phyloP scores from a whole-genome alignment of 768 basidiomycete genomes.

The Chiua virens region DNA sequence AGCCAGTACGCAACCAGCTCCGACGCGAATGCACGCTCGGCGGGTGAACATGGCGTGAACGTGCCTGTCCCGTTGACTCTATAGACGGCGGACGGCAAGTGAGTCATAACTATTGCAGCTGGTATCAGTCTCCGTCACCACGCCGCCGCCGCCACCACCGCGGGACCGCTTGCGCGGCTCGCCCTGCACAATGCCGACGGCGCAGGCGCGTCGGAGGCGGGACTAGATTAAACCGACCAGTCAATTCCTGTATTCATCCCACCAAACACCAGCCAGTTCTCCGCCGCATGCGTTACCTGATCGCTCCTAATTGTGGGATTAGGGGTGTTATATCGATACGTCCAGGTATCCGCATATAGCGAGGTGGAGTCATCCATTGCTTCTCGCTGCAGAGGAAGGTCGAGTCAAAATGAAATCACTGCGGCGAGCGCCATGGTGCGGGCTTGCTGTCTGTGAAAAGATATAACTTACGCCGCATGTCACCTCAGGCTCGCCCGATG shows the following conservation, averaged over 20 bases:
- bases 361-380: constrained; percentile 47
- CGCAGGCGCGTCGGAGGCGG: too few species aligned
- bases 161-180: neutral
- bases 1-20: constrained; percentile 69
- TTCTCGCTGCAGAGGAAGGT: constrained; percentile 33
- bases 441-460: too few species aligned
- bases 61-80: constrained; percentile 54
- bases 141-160: too few species aligned
- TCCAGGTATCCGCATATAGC: constrained; percentile 39
- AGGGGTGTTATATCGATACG: constrained; percentile 60
- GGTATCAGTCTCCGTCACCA: too few species aligned
- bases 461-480: constrained; percentile 50
- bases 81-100: constrained; percentile 8
- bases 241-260: constrained; percentile 52
- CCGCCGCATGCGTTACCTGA: constrained; percentile 50
- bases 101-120: constrained; percentile 14
- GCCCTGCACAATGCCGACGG: neutral
- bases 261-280: constrained; percentile 69
- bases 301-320: constrained; percentile 42
- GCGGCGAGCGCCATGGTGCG: too few species aligned
- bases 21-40: constrained; percentile 50
- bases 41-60: constrained; percentile 45
- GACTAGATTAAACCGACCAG: too few species aligned
- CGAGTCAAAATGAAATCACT: constrained; percentile 1
- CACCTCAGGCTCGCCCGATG: constrained; percentile 50